Evolutionary conservation across 2,329 filamentous ascomycete species (phyloP).

Genomic region (Ophiostoma perfectum): DNA sequence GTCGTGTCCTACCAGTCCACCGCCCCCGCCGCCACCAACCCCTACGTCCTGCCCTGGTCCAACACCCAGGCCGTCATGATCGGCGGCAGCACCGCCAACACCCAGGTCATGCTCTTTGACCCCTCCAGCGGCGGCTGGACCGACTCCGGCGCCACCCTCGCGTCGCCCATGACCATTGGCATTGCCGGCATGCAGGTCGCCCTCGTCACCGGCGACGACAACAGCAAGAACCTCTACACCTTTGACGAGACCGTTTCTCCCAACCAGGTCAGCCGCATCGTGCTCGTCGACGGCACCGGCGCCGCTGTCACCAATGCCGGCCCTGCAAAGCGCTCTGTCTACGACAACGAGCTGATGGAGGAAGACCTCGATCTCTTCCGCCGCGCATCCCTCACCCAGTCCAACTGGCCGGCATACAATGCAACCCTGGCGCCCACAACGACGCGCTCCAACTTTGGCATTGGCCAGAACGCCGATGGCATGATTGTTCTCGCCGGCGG

Average conservation of each 20-base stretch:
- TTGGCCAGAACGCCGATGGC: conserved; percentile 62
- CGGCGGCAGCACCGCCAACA: conserved; percentile 64
- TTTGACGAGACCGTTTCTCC: conserved; percentile 72
- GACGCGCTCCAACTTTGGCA: conserved; percentile 61
- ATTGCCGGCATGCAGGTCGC: conserved; percentile 53
- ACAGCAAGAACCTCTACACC: conserved; percentile 69
- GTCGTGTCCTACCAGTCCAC: conserved; percentile 53
- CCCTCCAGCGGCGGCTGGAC: conserved; percentile 57
- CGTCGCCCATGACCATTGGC: conserved; percentile 54
- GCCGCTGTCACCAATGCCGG: conserved; percentile 40
- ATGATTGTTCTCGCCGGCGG: conserved; percentile 76
- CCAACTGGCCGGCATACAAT: conserved; percentile 75
- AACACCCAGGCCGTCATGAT: conserved; percentile 65
- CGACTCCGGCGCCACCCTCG: conserved; percentile 59
- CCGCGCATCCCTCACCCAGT: conserved; percentile 45
- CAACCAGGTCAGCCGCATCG: conserved; percentile 65
- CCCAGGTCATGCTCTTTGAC: conserved; percentile 67
- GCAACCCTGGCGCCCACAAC: conserved; percentile 61
- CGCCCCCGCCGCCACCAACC: conserved; percentile 59
- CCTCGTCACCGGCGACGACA: conserved; percentile 66
- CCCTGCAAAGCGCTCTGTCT: conserved; percentile 20
- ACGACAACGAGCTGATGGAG: conserved; percentile 5
- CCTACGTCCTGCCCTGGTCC: conserved; percentile 71
- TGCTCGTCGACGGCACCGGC: conserved; percentile 59
- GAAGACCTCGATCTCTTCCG: neutral